Evolutionary conservation across 345 rosid species (phyloP), one percentile per base, ranked within the genome.

Genomic region (Eucalyptus dawsonii): DNA sequence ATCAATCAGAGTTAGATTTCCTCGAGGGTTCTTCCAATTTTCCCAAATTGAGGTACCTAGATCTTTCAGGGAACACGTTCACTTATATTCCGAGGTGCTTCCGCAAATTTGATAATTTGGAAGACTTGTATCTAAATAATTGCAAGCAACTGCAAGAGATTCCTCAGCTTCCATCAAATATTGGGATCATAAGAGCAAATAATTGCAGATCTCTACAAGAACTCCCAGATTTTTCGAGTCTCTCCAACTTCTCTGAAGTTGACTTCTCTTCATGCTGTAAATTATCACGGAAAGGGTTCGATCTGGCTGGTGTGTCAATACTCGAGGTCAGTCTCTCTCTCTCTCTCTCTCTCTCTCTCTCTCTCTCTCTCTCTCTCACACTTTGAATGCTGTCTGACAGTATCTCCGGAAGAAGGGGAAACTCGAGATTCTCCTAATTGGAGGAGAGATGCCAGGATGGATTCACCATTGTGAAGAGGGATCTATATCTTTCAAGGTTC

Each of bases 41-140:
- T 56, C 62, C 13, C 29, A 22, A 1, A 22, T 54, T 54, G 60
- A 21, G 0, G 2, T 0, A 4, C 25, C 25, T 54, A 22, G 0
- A 4, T 54, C 5, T 54, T 54, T 1, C 1, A 4, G 2, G 0
- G 5, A 54, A 21, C 27, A 22, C 9, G 60, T 54, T 54, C 27
- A 54, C 60, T 54, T 27, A 54, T 54, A 4, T 22, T 11, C 60
- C 54, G 3, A 51, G 0, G 3, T 16, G 7, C 54, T 1, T 15
- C 8, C 1, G 3, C 8, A 6, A 16, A 51, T 51, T 1, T 2
- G 7, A 24, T 58, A 21, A 22, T 54, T 21, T 54, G 60, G 0
- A 24, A 24, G 0, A 0, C 6, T 24, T 58, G 65, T 58, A 0
- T 1, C 2, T 58, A 4, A 3, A 58, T 4, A 1, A 5, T 5